Percentiles rank a stretch among this genome's conserved stretches.
These are phyloP conservation scores for Aspergillus sparsus DNA, from an alignment of 495 filamentous ascomycete genomes.

Conservation along the genomic window DNA sequence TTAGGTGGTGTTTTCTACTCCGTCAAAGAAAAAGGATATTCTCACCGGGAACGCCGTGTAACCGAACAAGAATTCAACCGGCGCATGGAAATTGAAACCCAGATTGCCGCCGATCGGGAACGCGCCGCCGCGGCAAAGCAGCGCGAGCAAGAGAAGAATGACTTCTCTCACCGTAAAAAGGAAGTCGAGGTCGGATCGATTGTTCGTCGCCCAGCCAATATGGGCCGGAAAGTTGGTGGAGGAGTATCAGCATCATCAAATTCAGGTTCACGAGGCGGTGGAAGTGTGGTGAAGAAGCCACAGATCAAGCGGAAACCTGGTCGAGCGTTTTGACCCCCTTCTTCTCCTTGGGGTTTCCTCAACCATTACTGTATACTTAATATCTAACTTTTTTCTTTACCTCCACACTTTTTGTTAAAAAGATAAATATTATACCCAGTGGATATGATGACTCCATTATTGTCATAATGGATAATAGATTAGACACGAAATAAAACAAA, in stretches of 20 bases:
- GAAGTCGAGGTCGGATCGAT: constrained; percentile 46
- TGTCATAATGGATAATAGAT: too few species aligned
- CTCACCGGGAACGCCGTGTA: constrained; percentile 80
- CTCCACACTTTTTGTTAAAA: too few species aligned
- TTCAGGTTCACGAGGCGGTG: constrained; percentile 27
- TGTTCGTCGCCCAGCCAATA: constrained; percentile 42
- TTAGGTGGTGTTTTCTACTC: constrained; percentile 98
- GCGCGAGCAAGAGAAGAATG: constrained; percentile 43
- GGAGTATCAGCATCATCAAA: constrained; percentile 41
- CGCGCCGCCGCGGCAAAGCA: constrained; percentile 59
- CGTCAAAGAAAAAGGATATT: constrained; percentile 97
- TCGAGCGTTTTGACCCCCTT: constrained; percentile 46
- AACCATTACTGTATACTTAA: not conserved
- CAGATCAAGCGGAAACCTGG: constrained; percentile 54
- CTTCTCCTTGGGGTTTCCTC: not conserved
- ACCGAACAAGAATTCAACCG: constrained; percentile 93
- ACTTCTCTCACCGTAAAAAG: constrained; percentile 36
- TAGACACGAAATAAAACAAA: too few species aligned
- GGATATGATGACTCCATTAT: too few species aligned
- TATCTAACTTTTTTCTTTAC: too few species aligned
- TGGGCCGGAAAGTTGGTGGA: constrained; percentile 45
- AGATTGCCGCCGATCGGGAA: constrained; percentile 87
- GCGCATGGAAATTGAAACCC: constrained; percentile 92
- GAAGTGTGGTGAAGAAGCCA: constrained; percentile 63
- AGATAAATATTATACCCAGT: too few species aligned